A percentile compares a stretch with the other conserved stretches of the same genome.
These are phyloP conservation scores for Ganoderma lucidum DNA, from an alignment of 1,284 basidiomycete species.

Conservation along the genomic window DNA sequence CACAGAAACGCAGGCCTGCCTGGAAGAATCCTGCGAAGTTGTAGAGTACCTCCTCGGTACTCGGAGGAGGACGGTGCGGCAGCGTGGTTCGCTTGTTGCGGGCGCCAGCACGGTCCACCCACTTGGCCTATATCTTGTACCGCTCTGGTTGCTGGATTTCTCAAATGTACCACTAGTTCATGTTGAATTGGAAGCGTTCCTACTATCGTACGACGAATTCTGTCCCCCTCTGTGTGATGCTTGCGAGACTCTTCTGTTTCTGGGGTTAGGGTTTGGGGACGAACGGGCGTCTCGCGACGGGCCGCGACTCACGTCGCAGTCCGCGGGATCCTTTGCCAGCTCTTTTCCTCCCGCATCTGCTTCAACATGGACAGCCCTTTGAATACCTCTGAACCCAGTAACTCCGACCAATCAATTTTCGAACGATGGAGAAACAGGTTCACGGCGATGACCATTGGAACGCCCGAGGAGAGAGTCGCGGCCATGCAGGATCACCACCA, in stretches of 20 bases:
- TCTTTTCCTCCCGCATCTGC: slow-evolving; percentile 12
- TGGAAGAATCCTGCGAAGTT: slow-evolving; percentile 71
- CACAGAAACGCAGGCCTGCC: slow-evolving; percentile 62
- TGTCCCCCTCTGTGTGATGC: too few relatives aligned
- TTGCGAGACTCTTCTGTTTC: background rate
- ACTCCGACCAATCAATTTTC: slow-evolving; percentile 46
- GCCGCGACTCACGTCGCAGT: too few relatives aligned
- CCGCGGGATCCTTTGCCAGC: background rate
- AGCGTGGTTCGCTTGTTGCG: too few relatives aligned
- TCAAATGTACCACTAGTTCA: too few relatives aligned
- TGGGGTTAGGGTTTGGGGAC: slow-evolving; percentile 3
- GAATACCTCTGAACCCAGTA: slow-evolving; percentile 18
- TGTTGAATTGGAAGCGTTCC: too few relatives aligned
- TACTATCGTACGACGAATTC: too few relatives aligned
- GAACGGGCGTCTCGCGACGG: background rate
- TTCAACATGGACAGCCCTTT: slow-evolving; percentile 20
- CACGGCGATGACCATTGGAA: slow-evolving; percentile 61
- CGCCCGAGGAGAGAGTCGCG: slow-evolving; percentile 56
- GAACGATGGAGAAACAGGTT: slow-evolving; percentile 64
- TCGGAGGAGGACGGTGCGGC: too few relatives aligned
- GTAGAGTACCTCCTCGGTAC: slow-evolving; percentile 33
- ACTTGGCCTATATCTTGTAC: too few relatives aligned
- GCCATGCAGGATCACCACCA: slow-evolving; percentile 53
- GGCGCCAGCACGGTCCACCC: too few relatives aligned
- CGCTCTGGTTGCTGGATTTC: background rate